A percentile compares a stretch with the other conserved stretches of the same genome.
Conservation (phyloP, 768 basidiomycete genomes). For the Lactarius sp. region DNA sequence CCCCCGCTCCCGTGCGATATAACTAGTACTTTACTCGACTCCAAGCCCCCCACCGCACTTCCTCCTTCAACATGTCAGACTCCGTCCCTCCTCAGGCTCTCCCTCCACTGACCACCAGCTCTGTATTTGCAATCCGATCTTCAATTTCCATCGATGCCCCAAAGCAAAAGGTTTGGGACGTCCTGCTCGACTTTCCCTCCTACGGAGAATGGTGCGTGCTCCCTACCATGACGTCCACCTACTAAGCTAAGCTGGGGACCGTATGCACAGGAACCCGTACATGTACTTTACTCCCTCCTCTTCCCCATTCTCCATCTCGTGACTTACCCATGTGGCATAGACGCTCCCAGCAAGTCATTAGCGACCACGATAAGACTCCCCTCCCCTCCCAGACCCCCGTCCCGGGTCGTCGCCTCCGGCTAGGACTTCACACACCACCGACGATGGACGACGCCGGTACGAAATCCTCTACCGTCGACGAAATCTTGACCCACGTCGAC, state of each 20-base stretch:
- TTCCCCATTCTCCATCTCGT: no score
- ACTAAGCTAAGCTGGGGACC: neutral
- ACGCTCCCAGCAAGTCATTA: slow-evolving; percentile 9
- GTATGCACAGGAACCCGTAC: slow-evolving; percentile 8
- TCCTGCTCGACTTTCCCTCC: slow-evolving; percentile 15
- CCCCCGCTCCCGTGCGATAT: neutral
- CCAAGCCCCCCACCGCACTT: no score
- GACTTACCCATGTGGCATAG: neutral
- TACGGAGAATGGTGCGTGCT: slow-evolving; percentile 10
- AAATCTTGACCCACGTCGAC: slow-evolving; percentile 15
- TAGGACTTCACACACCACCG: slow-evolving; percentile 1
- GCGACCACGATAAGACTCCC: slow-evolving; percentile 1
- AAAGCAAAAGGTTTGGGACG: slow-evolving; percentile 14
- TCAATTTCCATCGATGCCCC: slow-evolving; percentile 12
- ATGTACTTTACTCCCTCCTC: neutral
- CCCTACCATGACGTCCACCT: neutral
- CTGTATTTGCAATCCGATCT: slow-evolving; percentile 10
- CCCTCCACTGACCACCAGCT: neutral
- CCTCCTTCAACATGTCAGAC: neutral
- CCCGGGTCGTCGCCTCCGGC: slow-evolving; percentile 4
- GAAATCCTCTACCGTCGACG: neutral
- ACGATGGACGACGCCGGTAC: slow-evolving; percentile 7
- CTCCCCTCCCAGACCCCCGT: neutral
- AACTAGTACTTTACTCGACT: no score
- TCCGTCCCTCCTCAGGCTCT: neutral